These are phyloP conservation scores for Pseudozyma thailandica DNA, from an alignment of 1,284 basidiomycete species.

Conservation along the genomic window DNA sequence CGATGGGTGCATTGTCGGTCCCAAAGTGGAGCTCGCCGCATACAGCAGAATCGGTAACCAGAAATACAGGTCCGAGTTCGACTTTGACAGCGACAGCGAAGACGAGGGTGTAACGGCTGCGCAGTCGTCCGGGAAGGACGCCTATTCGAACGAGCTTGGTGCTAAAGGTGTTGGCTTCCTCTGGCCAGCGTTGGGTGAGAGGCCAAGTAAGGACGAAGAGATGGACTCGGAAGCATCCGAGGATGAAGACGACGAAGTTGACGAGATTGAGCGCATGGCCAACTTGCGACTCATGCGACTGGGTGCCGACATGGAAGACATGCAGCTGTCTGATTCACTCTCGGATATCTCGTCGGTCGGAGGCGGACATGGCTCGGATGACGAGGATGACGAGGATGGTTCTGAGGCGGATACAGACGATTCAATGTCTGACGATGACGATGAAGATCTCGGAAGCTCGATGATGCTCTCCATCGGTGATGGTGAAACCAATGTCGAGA, in stretches of 20 bases:
- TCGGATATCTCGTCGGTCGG: conserved; percentile 61
- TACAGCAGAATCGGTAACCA: conserved; percentile 78
- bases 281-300: conserved; percentile 54
- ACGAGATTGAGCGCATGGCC: conserved; percentile 51
- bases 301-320: conserved; percentile 38
- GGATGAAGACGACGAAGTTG: conserved; percentile 42
- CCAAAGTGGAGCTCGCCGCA: conserved; percentile 74
- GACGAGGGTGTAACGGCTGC: conserved; percentile 50
- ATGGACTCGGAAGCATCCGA: conserved; percentile 38
- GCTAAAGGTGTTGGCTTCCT: conserved; percentile 48
- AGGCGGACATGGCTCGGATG: conserved; percentile 48
- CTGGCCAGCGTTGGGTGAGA: conserved; percentile 57
- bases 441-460: conserved; percentile 47
- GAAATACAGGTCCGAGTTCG: conserved; percentile 40
- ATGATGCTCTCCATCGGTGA: conserved; percentile 46
- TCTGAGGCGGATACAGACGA: conserved; percentile 23
- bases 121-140: conserved; percentile 31
- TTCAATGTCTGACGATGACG: conserved; percentile 33
- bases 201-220: conserved; percentile 15
- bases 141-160: conserved; percentile 40
- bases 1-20: conserved; percentile 63
- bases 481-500: conserved; percentile 57
- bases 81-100: conserved; percentile 50
- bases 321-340: conserved; percentile 43
- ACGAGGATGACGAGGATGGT: conserved; percentile 39